A percentile compares a stretch with the other conserved stretches of the same genome.
phyloP scores from a whole-genome alignment of 768 basidiomycete genomes.

The Lepiota venenata region DNA sequence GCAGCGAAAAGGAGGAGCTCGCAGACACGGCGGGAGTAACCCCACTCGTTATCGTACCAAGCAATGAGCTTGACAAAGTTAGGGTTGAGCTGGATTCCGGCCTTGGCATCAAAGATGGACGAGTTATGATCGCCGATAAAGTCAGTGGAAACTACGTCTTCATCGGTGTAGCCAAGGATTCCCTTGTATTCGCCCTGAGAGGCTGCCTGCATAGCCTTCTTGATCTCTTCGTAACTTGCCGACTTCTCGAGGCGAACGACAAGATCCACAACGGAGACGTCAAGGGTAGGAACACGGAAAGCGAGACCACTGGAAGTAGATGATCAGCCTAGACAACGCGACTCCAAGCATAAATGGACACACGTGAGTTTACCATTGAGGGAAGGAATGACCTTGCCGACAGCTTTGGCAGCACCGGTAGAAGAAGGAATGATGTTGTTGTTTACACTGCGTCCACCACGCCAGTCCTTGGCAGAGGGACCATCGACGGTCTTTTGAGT shows the following conservation, averaged over 20 bases:
- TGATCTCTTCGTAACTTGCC: constrained; percentile 90
- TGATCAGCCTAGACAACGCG: not conserved
- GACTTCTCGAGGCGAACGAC: constrained; percentile 88
- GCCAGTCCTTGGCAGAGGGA: constrained; percentile 95
- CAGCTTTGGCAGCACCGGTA: constrained; percentile 98
- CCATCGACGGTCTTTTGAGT: constrained; percentile 96
- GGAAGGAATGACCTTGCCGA: constrained; percentile 94
- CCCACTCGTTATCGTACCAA: constrained; percentile 96
- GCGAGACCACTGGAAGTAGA: constrained; percentile 68
- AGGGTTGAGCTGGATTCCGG: constrained; percentile 88
- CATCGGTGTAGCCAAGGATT: constrained; percentile 89
- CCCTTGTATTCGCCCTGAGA: constrained; percentile 67
- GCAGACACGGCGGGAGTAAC: constrained; percentile 90
- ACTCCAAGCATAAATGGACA: constrained; percentile 23
- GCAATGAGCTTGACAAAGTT: constrained; percentile 96
- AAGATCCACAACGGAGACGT: constrained; percentile 98
- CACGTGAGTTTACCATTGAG: constrained; percentile 98
- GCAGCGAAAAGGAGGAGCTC: constrained; percentile 85
- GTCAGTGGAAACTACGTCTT: constrained; percentile 90
- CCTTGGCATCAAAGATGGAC: constrained; percentile 91
- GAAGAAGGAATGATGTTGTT: constrained; percentile 99
- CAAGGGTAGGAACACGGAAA: constrained; percentile 96
- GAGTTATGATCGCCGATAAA: constrained; percentile 78
- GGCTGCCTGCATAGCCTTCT: constrained; percentile 77
- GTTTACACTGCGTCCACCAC: constrained; percentile 92